Percentiles rank a stretch among this genome's conserved stretches.
Evolutionary conservation across 208 protist species (phyloP).

Genomic region (Acanthamoeba sp.): DNA sequence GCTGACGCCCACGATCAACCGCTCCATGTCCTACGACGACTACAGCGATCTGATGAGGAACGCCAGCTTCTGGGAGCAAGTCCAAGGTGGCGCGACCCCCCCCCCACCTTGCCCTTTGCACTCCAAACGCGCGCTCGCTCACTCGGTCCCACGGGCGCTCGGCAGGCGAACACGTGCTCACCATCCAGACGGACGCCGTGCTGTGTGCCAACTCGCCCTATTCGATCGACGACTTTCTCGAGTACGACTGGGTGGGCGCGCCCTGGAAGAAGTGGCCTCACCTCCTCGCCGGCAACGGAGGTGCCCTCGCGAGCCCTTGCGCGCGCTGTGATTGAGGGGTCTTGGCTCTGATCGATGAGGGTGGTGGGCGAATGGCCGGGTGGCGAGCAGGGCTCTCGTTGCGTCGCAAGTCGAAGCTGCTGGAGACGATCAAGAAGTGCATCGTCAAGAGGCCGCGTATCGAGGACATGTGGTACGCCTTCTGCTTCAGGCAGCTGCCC

Average conservation of each 20-base stretch:
- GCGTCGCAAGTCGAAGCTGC: slow-evolving; percentile 1
- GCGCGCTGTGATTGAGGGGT: background rate
- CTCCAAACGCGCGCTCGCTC: too few relatives aligned
- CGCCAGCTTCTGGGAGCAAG: slow-evolving; percentile 2
- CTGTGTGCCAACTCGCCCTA: slow-evolving; percentile 10
- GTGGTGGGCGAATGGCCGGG: too few relatives aligned
- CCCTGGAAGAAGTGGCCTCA: slow-evolving; percentile 41
- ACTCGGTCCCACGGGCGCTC: background rate
- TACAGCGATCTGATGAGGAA: slow-evolving; percentile 7
- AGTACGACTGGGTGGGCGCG: slow-evolving; percentile 28
- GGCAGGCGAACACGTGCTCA: slow-evolving; percentile 23
- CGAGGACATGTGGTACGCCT: slow-evolving; percentile 44
- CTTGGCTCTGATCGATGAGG: background rate
- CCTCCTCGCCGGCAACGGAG: slow-evolving; percentile 15
- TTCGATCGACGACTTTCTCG: slow-evolving; percentile 47
- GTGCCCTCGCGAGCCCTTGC: too few relatives aligned
- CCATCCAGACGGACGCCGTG: slow-evolving; percentile 22
- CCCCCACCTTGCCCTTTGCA: too few relatives aligned
- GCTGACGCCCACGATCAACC: slow-evolving; percentile 17
- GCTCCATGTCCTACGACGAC: slow-evolving; percentile 37
- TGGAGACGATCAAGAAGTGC: slow-evolving; percentile 27
- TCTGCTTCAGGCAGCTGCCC: slow-evolving; percentile 28
- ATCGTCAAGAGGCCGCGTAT: background rate
- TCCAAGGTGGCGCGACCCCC: slow-evolving; percentile 23
- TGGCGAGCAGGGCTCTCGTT: background rate